Conservation (phyloP, 2,329 filamentous ascomycete species). For the Dissoconium aciculare region DNA sequence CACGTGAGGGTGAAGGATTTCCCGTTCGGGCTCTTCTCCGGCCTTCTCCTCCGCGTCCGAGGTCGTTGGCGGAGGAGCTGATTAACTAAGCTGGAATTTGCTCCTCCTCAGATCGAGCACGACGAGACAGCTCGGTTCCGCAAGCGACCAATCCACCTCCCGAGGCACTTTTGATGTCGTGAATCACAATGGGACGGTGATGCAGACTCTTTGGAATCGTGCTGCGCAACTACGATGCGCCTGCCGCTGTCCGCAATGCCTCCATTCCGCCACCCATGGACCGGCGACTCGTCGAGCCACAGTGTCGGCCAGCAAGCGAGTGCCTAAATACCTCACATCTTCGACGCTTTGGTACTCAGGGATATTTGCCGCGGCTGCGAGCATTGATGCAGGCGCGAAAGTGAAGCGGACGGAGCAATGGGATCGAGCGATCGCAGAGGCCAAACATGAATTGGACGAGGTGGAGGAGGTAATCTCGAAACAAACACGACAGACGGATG, state of each 20-base stretch:
- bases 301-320: no score
- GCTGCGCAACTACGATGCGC: constrained; percentile 45
- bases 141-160: no score
- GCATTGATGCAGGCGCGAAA: constrained; percentile 47
- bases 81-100: no score
- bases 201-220: constrained; percentile 56
- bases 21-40: no score
- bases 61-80: no score
- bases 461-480: constrained; percentile 21
- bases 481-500: no score
- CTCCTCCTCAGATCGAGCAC: no score
- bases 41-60: no score
- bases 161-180: no score
- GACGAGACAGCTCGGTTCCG: no score
- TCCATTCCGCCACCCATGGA: constrained; percentile 32
- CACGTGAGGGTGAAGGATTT: no score
- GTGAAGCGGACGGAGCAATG: constrained; percentile 43
- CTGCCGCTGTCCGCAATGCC: constrained; percentile 49
- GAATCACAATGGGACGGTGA: constrained; percentile 28
- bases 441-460: constrained; percentile 34
- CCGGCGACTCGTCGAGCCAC: no score
- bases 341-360: constrained; percentile 52
- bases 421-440: constrained; percentile 45
- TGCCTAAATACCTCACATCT: constrained; percentile 37
- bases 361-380: constrained; percentile 49